Base-by-base conservation (phyloP, 2,329 filamentous ascomycete genomes). In the Cladobotryum protrusum region DNA sequence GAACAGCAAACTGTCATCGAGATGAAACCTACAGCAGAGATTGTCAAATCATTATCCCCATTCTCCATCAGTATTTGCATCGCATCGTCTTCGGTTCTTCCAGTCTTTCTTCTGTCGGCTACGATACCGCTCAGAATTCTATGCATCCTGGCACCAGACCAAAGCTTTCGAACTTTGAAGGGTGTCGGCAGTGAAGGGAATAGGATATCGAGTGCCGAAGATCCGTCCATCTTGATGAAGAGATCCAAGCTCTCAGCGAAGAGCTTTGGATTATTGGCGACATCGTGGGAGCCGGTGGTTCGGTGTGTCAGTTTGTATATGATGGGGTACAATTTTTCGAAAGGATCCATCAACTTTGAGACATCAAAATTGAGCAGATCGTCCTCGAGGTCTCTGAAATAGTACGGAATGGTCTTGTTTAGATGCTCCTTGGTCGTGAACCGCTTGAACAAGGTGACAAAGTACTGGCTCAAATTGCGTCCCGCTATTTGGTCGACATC, bases 301-400 rank as follows among this genome's bases (percentile, higher is more conserved):
- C 79, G 72, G 66, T 81, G 79, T 4, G 77, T 82, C n/a, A 82
- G 67, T 57, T 74, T 70, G 61, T 76, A 82, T 1, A 82, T 69
- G 48, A 78, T 65, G 5, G 67, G 61, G 57, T 79, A 79, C 43
- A 81, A 66, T 57, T 69, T 69, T 34, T 78, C 69, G 56, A 82
- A 81, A 0, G 78, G 77, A 53, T 82, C 71, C 7, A 75, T 9
- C 13, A 52, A 40, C 5, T 14, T 29, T 6, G 24, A 34, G 5
- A 45, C 47, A 4, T 52, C 41, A 4, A 53, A n/a, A 9, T 24
- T 42, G 3, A 36, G 7, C 5, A 55, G 45, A 1, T 48, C 41
- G 3, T 20, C 29, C 8, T 57, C 20, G 15, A 69, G 61, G 62
- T 79, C 76, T 17, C 64, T 56, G 6, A 75, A 62, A 5, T 82